phyloP scores from a whole-genome alignment of 108 stramenopile genomes.

The Cyclotella cryptica region DNA sequence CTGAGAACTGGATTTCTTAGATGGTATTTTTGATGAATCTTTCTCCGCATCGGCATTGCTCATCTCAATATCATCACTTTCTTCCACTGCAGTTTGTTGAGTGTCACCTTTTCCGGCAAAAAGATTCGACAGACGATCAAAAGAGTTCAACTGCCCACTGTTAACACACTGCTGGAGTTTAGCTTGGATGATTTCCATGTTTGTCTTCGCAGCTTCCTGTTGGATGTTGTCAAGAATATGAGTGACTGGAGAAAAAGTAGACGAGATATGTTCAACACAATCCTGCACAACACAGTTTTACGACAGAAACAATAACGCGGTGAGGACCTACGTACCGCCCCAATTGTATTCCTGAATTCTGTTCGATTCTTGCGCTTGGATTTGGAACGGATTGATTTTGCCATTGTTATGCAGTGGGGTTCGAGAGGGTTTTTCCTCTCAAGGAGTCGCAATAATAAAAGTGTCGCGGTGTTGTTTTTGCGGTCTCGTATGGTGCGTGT shows the following conservation, averaged over 20 bases:
- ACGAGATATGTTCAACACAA: constrained; percentile 4
- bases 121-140: constrained; percentile 68
- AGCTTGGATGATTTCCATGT: constrained; percentile 65
- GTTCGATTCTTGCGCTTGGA: constrained; percentile 78
- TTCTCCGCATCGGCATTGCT: constrained; percentile 15
- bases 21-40: constrained; percentile 47
- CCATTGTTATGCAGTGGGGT: constrained; percentile 57
- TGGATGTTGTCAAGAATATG: neutral
- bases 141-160: constrained; percentile 59
- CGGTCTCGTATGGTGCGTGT: too few species aligned
- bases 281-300: constrained; percentile 1
- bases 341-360: constrained; percentile 83
- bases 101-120: constrained; percentile 46
- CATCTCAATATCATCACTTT: constrained; percentile 41
- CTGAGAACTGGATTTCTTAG: constrained; percentile 31
- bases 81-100: constrained; percentile 1
- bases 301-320: neutral
- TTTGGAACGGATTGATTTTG: constrained; percentile 86
- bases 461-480: too few species aligned
- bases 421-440: too few species aligned
- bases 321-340: constrained; percentile 69
- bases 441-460: too few species aligned
- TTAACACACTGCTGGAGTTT: constrained; percentile 63
- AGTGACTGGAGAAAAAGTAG: neutral
- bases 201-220: constrained; percentile 67